Evolutionary conservation across 2,329 filamentous ascomycete genomes (phyloP).

Genomic region (Phaeoacremonium minimum): DNA sequence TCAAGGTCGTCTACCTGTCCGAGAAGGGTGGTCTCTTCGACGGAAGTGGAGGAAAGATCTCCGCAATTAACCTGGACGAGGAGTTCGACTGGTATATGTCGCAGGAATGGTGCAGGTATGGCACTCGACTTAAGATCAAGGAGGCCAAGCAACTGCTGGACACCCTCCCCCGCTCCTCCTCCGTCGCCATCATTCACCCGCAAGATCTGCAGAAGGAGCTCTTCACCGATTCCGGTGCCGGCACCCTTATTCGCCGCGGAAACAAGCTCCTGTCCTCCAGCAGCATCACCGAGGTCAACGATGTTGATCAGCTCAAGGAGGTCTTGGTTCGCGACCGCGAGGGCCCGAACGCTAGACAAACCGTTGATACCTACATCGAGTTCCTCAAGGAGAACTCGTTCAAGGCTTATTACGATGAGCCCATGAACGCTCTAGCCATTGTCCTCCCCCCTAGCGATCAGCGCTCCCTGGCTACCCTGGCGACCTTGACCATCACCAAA

Average conservation of each 20-base stretch:
- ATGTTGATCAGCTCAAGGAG: constrained; percentile 73
- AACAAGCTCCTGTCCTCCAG: constrained; percentile 79
- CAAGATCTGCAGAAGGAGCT: constrained; percentile 94
- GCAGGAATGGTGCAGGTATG: constrained; percentile 92
- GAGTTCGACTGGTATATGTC: constrained; percentile 92
- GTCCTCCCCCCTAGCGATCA: constrained; percentile 70
- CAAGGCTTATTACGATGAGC: constrained; percentile 90
- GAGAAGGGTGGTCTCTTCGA: constrained; percentile 97
- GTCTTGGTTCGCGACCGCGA: constrained; percentile 79
- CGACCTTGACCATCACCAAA: constrained; percentile 90
- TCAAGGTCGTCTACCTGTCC: constrained; percentile 98
- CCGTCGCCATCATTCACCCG: constrained; percentile 95
- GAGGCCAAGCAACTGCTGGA: constrained; percentile 94
- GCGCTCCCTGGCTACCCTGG: constrained; percentile 71
- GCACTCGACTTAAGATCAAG: constrained; percentile 93
- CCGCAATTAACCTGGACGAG: constrained; percentile 93
- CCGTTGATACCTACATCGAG: constrained; percentile 82
- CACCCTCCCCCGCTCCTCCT: constrained; percentile 83
- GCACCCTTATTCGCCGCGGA: constrained; percentile 86
- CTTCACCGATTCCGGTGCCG: constrained; percentile 92
- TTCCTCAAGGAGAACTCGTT: constrained; percentile 74
- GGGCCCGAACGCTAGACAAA: constrained; percentile 74
- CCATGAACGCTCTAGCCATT: constrained; percentile 87
- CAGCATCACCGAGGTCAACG: constrained; percentile 69
- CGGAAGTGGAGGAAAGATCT: constrained; percentile 90